Base-by-base conservation (phyloP, 148 eudicot species). In the Euryodendron excelsum region DNA sequence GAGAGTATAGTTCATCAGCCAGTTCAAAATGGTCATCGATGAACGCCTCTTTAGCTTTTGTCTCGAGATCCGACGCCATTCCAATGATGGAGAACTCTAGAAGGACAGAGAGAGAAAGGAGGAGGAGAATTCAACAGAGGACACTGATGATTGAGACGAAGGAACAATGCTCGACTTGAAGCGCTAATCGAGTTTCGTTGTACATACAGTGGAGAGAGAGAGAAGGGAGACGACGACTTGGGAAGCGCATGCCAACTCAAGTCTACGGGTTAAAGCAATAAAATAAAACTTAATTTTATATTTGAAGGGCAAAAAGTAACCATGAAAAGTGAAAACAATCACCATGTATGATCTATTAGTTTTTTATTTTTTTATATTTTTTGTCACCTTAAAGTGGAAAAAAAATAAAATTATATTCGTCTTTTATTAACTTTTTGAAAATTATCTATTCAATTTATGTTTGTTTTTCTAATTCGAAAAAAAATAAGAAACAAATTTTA, bases 21-120 rank as follows among this genome's bases (percentile, higher is more conserved):
- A 93, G 86, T 77, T 96, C 95, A 76, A 91, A 96, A 90, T 96
- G 97, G 88, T 96, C 99, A 72, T 96, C 99, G 58, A 96, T 89
- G 86, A 96, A 96, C 0, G 99, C 99, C 79, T 88, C 97, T 45
- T 89, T 91, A 0, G 99, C 99, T 78, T 80, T 88, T 71, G 33
- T 82, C 68, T 85, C 91, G 44, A 87, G 89, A 90, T 91, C 99
- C 18, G 87, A 78, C 83, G 94, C 92, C 94, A 90, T 90, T 50
- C 48, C 65, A 73, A 58, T 58, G 20, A 39, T 5, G 31, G 39
- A 60, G 28, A 72, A 44, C 9, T 65, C 31, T 20, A 28, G 69
- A 58, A 41, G 23, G 23, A 1, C 56, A 71, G 73, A 47, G 73
- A n/a, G 53, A 39, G 30, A 4, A 3, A 39, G 65, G 39, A 5